These are phyloP conservation scores for Isatis tinctoria DNA, from an alignment of 345 rosid species.

Conservation along the genomic window DNA sequence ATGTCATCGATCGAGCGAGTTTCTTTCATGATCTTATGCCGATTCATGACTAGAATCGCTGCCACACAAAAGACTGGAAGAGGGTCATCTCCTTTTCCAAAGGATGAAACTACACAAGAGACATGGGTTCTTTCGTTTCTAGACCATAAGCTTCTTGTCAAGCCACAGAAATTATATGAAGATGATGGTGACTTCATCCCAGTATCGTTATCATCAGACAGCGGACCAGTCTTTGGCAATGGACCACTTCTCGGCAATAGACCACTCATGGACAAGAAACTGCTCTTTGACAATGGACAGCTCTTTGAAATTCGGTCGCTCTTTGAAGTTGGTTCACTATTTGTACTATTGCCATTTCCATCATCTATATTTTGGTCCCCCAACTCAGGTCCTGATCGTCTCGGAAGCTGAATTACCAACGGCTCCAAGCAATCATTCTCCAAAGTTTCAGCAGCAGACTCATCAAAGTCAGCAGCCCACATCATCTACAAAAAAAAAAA, in stretches of 20 bases:
- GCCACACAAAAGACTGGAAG: slow-evolving; percentile 78
- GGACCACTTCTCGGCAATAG: slow-evolving; percentile 32
- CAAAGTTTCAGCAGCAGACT: slow-evolving; percentile 40
- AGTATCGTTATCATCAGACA: slow-evolving; percentile 20
- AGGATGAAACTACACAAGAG: slow-evolving; percentile 42
- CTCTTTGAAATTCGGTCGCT: slow-evolving; percentile 34
- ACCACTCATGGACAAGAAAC: slow-evolving; percentile 27
- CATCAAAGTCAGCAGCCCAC: slow-evolving; percentile 87
- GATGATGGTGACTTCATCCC: slow-evolving; percentile 42
- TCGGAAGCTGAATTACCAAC: slow-evolving; percentile 45
- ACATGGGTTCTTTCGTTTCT: slow-evolving; percentile 43
- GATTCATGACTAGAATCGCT: slow-evolving; percentile 66
- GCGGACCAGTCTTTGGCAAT: slow-evolving; percentile 33
- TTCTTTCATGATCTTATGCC: slow-evolving; percentile 64
- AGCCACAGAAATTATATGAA: slow-evolving; percentile 55
- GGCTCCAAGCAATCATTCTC: slow-evolving; percentile 58
- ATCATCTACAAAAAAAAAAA: slow-evolving; percentile 49
- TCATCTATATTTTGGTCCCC: slow-evolving; percentile 38
- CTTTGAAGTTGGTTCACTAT: slow-evolving; percentile 32
- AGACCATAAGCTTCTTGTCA: slow-evolving; percentile 54
- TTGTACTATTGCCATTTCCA: slow-evolving; percentile 29
- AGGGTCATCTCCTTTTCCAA: slow-evolving; percentile 48
- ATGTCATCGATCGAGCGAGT: slow-evolving; percentile 70
- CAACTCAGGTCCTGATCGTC: slow-evolving; percentile 35
- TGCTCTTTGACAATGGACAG: slow-evolving; percentile 33